Conservation (phyloP, 2,329 filamentous ascomycete species). For the Colletotrichum sp. region DNA sequence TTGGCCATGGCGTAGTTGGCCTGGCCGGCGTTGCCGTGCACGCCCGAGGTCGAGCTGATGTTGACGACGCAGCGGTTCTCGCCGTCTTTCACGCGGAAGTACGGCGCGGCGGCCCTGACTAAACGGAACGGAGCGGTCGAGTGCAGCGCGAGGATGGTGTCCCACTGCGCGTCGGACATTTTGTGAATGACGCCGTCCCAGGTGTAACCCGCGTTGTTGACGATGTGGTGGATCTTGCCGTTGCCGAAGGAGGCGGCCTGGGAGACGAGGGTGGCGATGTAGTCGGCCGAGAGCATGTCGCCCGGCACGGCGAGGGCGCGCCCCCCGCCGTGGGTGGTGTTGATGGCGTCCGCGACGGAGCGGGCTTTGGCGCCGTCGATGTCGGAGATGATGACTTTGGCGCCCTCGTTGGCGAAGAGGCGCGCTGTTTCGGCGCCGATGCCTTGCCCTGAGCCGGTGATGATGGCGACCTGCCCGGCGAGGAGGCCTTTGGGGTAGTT, state of each 20-base stretch:
- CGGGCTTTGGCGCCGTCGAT: constrained; percentile 79
- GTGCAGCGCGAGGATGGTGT: constrained; percentile 85
- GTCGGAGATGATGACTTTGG: constrained; percentile 83
- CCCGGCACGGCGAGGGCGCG: constrained; percentile 77
- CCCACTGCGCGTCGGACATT: constrained; percentile 91
- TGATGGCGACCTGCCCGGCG: constrained; percentile 81
- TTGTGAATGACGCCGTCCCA: constrained; percentile 93
- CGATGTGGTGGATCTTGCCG: constrained; percentile 89
- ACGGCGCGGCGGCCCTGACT: constrained; percentile 79
- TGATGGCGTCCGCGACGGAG: constrained; percentile 74
- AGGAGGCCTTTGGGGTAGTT: constrained; percentile 84
- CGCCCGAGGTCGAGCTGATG: constrained; percentile 80
- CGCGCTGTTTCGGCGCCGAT: constrained; percentile 86
- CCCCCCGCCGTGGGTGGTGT: constrained; percentile 56
- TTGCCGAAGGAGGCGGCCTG: constrained; percentile 80
- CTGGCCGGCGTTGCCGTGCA: constrained; percentile 91
- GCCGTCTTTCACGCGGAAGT: constrained; percentile 86
- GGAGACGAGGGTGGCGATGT: constrained; percentile 75
- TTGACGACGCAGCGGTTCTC: constrained; percentile 82
- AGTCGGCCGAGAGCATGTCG: constrained; percentile 75
- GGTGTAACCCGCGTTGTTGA: constrained; percentile 92
- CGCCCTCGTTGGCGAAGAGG: constrained; percentile 86
- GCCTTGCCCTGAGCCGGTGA: constrained; percentile 85
- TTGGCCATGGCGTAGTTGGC: constrained; percentile 88
- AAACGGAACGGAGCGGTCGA: constrained; percentile 87